Base-by-base conservation (phyloP, 257 asterid species). In the Dorcoceras hygrometricum region DNA sequence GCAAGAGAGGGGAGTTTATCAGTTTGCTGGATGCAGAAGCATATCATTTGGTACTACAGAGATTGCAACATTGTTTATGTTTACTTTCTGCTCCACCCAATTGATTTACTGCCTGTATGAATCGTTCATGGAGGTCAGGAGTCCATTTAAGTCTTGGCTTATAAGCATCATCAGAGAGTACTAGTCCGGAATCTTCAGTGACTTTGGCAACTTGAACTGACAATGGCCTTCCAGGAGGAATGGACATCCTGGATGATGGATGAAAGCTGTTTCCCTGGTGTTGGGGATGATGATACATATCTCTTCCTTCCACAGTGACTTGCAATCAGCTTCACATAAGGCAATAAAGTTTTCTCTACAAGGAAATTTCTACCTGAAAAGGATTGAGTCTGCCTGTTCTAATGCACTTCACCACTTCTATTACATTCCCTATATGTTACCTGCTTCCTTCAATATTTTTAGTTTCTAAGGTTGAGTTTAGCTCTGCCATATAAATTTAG, bases 31-130 rank as follows among this genome's bases (percentile, higher is more conserved):
- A 78, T 69, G 36, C 68, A 54, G 6, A 23, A 76, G 51, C 60
- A 56, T 26, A 53, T 66, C 62, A 54, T 65, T 12, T 77, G 67
- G 69, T 77, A 67, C 51, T 60, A 59, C 23, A 20, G 31, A 67
- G 59, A 62, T 12, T 22, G 43, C 48, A 57, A 22, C 26, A 53
- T 28, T 60, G 67, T 56, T 36, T 76, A 60, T 65, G 62, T 97
- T 84, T 83, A 94, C 99, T 94, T 70, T 94, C 99, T 76, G 98
- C 96, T 70, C 99, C 99, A 51, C 99, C 99, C 71, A 94, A 82
- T 75, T 94, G 95, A 77, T 87, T 90, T 25, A 94, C 99, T 69
- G 99, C 99, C 74, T 94, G 96, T 46, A 84, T 75, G 83, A 94
- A 90, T 69, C 95, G 81, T 77, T 88, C 85, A 19, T 94, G 98